Evolutionary conservation across 2,329 filamentous ascomycete genomes (phyloP), one percentile per base, ranked within the genome.

Genomic region (Xylaria polymorpha): DNA sequence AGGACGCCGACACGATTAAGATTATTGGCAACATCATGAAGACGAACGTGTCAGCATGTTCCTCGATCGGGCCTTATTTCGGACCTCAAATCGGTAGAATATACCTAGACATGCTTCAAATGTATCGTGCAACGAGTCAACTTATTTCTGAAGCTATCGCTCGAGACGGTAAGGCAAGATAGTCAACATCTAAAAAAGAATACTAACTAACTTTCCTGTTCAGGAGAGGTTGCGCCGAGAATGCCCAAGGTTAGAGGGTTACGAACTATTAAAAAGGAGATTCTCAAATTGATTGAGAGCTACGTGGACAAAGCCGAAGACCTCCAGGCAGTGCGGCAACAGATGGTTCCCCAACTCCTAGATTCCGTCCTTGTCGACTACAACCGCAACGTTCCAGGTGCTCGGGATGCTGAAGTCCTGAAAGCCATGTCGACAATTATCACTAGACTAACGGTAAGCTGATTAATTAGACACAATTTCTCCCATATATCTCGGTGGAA

Each of bases 11-110:
- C 75, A 97, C 94, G 0, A 98, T 99, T 84, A 99, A 99, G 85
- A 91, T 99, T 74, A 94, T 99, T 71, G 96, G 96, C 74, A 99
- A 99, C 82, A 98, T 99, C 79, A 99, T 99, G 96, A 99, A 99
- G 88, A 99, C 96, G 0, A 99, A 99, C 76, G 96, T 99, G 4
- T 95, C 97, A n/a, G 96, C 96, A 43, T 99, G 96, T 81, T 93
- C 93, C 43, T 98, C 96, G 0, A 96, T 99, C 67, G 96, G 97
- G 41, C 90, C 93, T 61, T 99, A 98, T 83, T 99, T 99, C 81
- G 98, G 97, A 78, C 95, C 96, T 14, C 96, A 99, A 80, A 97
- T 99, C 75, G 96, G 95, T 48, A 92, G 94, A 66, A 98, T 99
- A 75, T 99, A 98, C 81, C 90, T 97, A 74, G 96, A 99, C 79